These are phyloP conservation scores for Fusarium humuli DNA, from an alignment of 2,329 filamentous ascomycete genomes.

Conservation along the genomic window DNA sequence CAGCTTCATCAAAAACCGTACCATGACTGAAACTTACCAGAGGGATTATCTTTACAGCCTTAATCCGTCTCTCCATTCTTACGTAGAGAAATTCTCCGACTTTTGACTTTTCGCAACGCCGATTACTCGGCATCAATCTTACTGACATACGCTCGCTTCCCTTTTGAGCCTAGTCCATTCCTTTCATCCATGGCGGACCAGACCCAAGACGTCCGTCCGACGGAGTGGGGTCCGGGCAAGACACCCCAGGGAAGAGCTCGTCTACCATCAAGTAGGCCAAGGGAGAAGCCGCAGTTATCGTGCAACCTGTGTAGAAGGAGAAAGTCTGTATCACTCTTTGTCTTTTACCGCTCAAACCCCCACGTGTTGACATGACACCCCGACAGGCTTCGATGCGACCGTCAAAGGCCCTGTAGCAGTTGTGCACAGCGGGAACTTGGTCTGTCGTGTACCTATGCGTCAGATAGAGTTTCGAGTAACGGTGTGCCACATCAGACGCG, in stretches of 20 bases:
- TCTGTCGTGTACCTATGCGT: conserved; percentile 6
- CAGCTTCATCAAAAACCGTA: background rate
- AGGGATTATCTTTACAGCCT: background rate
- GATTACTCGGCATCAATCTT: background rate
- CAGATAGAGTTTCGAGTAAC: background rate
- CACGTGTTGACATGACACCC: background rate
- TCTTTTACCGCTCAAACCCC: background rate
- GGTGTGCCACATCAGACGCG: background rate
- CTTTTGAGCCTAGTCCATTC: background rate
- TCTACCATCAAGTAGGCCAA: conserved; percentile 7
- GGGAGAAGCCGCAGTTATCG: conserved; percentile 19
- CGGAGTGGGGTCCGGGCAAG: conserved; percentile 17
- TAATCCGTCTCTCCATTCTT: background rate
- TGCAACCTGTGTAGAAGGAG: conserved; percentile 21
- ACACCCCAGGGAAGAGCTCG: conserved; percentile 12
- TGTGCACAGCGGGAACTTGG: conserved; percentile 16
- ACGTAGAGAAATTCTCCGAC: background rate
- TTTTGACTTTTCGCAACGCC: background rate
- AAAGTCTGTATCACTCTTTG: conserved; percentile 5
- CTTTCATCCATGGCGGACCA: conserved; percentile 2
- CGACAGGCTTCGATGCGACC: conserved; percentile 21
- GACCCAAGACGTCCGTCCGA: background rate
- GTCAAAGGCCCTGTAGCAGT: conserved; percentile 19
- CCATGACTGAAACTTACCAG: too few species aligned
- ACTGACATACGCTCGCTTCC: background rate